phyloP scores from a whole-genome alignment of 1,284 basidiomycete genomes.

The Ustilago tritici region DNA sequence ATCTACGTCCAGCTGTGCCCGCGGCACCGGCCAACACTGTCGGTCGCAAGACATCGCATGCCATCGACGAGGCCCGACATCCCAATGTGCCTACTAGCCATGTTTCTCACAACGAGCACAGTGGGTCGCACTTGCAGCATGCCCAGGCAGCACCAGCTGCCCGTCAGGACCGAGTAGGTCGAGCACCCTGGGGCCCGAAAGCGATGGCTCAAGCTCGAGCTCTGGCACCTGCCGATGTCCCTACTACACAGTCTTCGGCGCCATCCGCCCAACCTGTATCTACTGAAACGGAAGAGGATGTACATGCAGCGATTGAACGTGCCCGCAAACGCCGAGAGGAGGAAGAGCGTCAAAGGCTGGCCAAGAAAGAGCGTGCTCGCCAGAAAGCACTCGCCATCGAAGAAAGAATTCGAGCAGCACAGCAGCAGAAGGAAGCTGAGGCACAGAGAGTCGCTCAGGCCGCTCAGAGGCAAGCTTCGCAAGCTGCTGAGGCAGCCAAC shows the following conservation, averaged over 20 bases:
- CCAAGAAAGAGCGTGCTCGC: conserved; percentile 62
- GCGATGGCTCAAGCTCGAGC: conserved; percentile 23
- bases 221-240: conserved; percentile 2
- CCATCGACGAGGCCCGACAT: conserved; percentile 29
- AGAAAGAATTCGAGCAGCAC: conserved; percentile 55
- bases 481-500: conserved; percentile 4
- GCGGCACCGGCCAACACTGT: conserved; percentile 4
- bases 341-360: conserved; percentile 58
- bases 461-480: conserved; percentile 4
- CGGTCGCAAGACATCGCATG: conserved; percentile 36
- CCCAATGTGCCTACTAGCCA: conserved; percentile 5
- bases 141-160: conserved; percentile 1
- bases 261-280: conserved; percentile 1
- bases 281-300: conserved; percentile 48
- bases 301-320: conserved; percentile 63
- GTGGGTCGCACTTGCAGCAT: conserved; percentile 7
- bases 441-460: conserved; percentile 33
- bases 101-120: conserved; percentile 1
- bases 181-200: conserved; percentile 41
- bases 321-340: conserved; percentile 65
- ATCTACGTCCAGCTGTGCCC: conserved; percentile 28
- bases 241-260: not conserved
- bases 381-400: conserved; percentile 64
- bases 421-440: conserved; percentile 48
- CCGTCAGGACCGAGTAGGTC: conserved; percentile 4